Conservation (phyloP, 2,329 filamentous ascomycete genomes). For the Xylariales sp. region DNA sequence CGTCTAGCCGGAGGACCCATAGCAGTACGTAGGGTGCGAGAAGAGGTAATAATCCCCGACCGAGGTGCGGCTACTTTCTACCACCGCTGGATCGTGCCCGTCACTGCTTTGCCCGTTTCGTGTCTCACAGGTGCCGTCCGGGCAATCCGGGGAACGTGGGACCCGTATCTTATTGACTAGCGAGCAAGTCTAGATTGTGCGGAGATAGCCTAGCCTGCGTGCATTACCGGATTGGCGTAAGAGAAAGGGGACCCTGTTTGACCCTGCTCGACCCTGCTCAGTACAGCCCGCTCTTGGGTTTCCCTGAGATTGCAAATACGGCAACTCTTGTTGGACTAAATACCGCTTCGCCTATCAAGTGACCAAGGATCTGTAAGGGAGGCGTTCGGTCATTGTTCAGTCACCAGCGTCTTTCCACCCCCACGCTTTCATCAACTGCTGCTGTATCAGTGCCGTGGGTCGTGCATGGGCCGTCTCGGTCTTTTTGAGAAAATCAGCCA, state of each 20-base stretch:
- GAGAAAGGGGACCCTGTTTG: background rate
- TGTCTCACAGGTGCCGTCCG: background rate
- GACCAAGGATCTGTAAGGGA: background rate
- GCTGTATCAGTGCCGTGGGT: conserved; percentile 61
- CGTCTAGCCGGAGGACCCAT: conserved; percentile 2
- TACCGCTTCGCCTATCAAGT: background rate
- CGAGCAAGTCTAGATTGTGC: conserved; percentile 8
- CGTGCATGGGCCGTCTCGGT: conserved; percentile 64
- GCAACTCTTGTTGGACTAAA: background rate
- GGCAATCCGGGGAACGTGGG: background rate
- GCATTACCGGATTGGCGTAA: background rate
- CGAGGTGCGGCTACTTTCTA: conserved; percentile 2
- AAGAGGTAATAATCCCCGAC: conserved; percentile 36
- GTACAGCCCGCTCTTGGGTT: background rate
- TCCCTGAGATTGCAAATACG: conserved; percentile 10
- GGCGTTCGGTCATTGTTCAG: conserved; percentile 22
- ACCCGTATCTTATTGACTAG: no score
- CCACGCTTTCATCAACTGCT: conserved; percentile 62
- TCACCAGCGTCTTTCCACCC: conserved; percentile 54
- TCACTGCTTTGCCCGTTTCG: conserved; percentile 4
- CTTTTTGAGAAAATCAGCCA: conserved; percentile 59
- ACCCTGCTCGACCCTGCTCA: no score
- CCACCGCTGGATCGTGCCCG: background rate
- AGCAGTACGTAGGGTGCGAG: background rate
- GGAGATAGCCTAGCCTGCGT: background rate